Base-by-base conservation (phyloP, 108 stramenopile species). In the Nitzschia sp. region DNA sequence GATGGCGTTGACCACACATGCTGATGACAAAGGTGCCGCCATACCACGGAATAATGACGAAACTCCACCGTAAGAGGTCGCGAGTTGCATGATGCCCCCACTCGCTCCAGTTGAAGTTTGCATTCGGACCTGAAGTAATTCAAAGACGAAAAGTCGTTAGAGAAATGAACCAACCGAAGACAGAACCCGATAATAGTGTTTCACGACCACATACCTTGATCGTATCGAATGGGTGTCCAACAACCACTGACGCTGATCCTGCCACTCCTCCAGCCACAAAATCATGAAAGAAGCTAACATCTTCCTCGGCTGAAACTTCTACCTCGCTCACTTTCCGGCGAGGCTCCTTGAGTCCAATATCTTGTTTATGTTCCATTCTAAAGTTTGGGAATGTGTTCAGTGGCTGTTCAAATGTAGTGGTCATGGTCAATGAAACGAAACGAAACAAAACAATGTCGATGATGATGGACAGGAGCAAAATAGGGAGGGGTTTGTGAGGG, bases 191-290 rank as follows among this genome's bases (percentile, higher is more conserved):
- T 41, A 9, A 9, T 41, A 6, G 38, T 41, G 38, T 41, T 41
- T 41, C 13, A n/a, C n/a, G n/a, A n/a, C n/a, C 13, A 41, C 38
- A 41, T 44, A 92, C 91, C 69, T 97, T 97, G 45, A 95, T 77
- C 0, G 96, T 96, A 72, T 97, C 96, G 66, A 97, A 95, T 11
- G 96, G 96, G 83, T 97, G 92, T 19, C 94, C 94, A 0, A 93
- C 87, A 26, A 90, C 63, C 36, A 96, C 88, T 25, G 85, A 86
- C 9, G 81, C 81, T n/a, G 87, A 91, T 19, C 93, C 93, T 17
- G 93, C 88, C 17, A 91, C 63, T 21, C 92, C 92, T 17, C 92
- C 92, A 3, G 92, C 89, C 4, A 93, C 67, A 38, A 93, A 85
- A 71, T 93, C 92, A 58, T 93, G 89, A 9, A 88, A 75, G 32